Conservation (phyloP, 108 stramenopile genomes). For the Nitzschia sp. region DNA sequence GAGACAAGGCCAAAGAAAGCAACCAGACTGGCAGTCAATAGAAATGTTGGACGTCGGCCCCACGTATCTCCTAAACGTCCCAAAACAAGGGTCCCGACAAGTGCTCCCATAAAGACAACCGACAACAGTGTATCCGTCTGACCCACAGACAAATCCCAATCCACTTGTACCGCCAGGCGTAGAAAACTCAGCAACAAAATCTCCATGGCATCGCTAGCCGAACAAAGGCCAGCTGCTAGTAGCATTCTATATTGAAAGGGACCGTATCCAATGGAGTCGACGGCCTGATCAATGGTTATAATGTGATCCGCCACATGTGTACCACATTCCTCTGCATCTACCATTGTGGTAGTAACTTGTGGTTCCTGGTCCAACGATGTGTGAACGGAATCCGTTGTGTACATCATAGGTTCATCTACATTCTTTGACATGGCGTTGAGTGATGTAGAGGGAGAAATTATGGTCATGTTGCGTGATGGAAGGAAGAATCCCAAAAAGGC, state of each 20-base stretch:
- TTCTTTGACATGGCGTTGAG: background rate
- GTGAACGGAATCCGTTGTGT: background rate
- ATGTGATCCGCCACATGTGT: background rate
- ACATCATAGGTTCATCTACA: too few relatives aligned
- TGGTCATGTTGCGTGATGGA: background rate
- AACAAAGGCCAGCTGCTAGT: slow-evolving; percentile 72
- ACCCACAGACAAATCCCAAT: slow-evolving; percentile 57
- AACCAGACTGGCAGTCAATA: slow-evolving; percentile 51
- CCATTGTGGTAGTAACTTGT: background rate
- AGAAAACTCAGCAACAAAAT: slow-evolving; percentile 68
- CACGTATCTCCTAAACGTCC: slow-evolving; percentile 63
- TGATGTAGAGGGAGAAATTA: background rate
- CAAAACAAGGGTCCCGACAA: slow-evolving; percentile 59
- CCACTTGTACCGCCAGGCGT: slow-evolving; percentile 50
- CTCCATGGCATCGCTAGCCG: slow-evolving; percentile 76
- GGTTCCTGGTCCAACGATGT: background rate
- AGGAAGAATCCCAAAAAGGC: too few relatives aligned
- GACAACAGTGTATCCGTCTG: slow-evolving; percentile 55
- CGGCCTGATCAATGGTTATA: slow-evolving; percentile 53
- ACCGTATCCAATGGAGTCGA: slow-evolving; percentile 63
- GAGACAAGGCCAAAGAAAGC: slow-evolving; percentile 64
- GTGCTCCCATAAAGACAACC: slow-evolving; percentile 66
- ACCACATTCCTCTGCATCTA: background rate
- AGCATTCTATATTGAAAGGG: slow-evolving; percentile 60
- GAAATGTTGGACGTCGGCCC: slow-evolving; percentile 67